Evolutionary conservation across 2,329 filamentous ascomycete species (phyloP).

Genomic region (Cladosporium sp.): DNA sequence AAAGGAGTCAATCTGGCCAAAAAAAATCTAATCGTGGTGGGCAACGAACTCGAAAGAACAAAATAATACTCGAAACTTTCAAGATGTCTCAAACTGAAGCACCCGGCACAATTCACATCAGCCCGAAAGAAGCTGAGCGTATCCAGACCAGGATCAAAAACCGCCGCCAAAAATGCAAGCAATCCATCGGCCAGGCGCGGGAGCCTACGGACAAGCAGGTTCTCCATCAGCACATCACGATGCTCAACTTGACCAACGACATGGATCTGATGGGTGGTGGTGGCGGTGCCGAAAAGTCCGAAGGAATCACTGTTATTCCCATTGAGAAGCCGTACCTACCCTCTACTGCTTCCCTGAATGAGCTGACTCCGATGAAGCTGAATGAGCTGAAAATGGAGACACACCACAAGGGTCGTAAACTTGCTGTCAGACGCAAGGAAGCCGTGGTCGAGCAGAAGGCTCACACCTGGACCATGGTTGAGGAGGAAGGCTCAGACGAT

Average conservation of each 20-base stretch:
- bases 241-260: conserved; percentile 11
- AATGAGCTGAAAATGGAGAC: conserved; percentile 24
- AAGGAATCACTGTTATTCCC: conserved; percentile 11
- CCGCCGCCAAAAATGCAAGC: conserved; percentile 13
- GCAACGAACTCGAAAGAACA: neutral
- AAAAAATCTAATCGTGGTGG: neutral
- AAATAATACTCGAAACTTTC: neutral
- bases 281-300: conserved; percentile 1
- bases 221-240: conserved; percentile 15
- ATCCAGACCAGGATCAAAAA: conserved; percentile 15
- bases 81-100: conserved; percentile 4
- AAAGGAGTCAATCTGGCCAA: too few relatives aligned
- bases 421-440: conserved; percentile 26
- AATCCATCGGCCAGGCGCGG: conserved; percentile 1
- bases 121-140: conserved; percentile 14
- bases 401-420: conserved; percentile 25
- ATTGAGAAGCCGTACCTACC: conserved; percentile 20
- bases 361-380: conserved; percentile 19
- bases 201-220: conserved; percentile 13
- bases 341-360: conserved; percentile 12
- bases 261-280: conserved; percentile 16
- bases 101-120: conserved; percentile 16
- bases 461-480: conserved; percentile 35
- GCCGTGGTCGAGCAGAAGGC: conserved; percentile 24
- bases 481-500: conserved; percentile 29